These are phyloP conservation scores for Penicillium angulare DNA, from an alignment of 495 filamentous ascomycete species.

Conservation along the genomic window DNA sequence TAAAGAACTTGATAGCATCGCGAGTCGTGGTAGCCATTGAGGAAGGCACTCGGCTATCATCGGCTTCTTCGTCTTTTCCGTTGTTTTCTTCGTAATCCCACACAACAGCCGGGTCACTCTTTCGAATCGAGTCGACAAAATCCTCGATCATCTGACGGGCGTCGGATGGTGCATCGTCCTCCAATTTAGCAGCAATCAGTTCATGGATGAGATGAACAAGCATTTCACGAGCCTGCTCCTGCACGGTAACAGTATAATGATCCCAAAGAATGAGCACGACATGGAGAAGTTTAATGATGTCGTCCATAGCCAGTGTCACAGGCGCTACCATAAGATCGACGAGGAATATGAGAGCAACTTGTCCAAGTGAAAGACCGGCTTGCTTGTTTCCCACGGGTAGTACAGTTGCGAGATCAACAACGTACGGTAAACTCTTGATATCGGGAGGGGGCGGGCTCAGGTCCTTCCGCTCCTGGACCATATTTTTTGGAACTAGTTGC, in stretches of 20 bases:
- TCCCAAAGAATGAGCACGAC: slow-evolving; percentile 95
- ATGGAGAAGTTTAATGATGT: slow-evolving; percentile 82
- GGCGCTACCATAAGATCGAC: slow-evolving; percentile 96
- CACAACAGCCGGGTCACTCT: slow-evolving; percentile 77
- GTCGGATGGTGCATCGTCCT: slow-evolving; percentile 63
- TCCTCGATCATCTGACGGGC: slow-evolving; percentile 78
- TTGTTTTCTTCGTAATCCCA: slow-evolving; percentile 95
- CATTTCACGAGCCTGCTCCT: slow-evolving; percentile 97
- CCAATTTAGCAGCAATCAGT: slow-evolving; percentile 85
- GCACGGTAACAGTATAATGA: slow-evolving; percentile 90
- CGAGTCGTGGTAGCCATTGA: slow-evolving; percentile 81
- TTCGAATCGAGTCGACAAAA: slow-evolving; percentile 86
- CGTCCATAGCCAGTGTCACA: slow-evolving; percentile 70
- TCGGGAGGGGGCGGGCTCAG: slow-evolving; percentile 71
- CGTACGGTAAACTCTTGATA: slow-evolving; percentile 72
- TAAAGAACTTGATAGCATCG: slow-evolving; percentile 81
- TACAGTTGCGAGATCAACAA: slow-evolving; percentile 77
- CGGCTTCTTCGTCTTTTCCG: slow-evolving; percentile 63
- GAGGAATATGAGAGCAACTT: slow-evolving; percentile 87
- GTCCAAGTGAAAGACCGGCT: slow-evolving; percentile 84
- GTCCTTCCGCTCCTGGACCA: slow-evolving; percentile 84
- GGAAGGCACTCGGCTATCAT: slow-evolving; percentile 75
- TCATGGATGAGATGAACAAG: slow-evolving; percentile 97
- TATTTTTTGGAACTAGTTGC: slow-evolving; percentile 84
- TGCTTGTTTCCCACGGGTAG: slow-evolving; percentile 89